Base-by-base conservation (phyloP, 2,329 filamentous ascomycete genomes). In the Claviceps spartinae region DNA sequence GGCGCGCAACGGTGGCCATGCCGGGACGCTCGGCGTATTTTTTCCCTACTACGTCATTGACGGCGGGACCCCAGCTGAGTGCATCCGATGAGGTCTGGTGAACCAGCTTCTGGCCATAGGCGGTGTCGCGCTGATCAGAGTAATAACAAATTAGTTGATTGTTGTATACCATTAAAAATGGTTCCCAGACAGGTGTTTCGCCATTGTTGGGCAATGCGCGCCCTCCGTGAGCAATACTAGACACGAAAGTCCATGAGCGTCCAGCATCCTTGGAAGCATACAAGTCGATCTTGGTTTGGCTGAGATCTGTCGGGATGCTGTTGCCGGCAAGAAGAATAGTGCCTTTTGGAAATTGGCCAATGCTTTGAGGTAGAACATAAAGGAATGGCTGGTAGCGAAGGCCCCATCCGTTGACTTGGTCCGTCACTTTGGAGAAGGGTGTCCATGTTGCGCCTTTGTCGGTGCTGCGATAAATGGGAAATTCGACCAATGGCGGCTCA, bases 341-440 rank as follows among this genome's bases (percentile, higher is more conserved):
- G 2, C 47, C 47, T 6, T 16, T 5, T 22, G 37, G 47, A 14
- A 42, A 34, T 14, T 30, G 13, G 8, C 47, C 47, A 18, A 49
- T 42, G 2, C 4, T 9, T 4, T 41, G 47, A 4, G 47, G 38
- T 18, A 49, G 16, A 5, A 42, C 38, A 24, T 49, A 49, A 18
- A 49, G 38, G 16, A 42, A 42, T 3, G 47, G 47, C 16, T 49
- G 47, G n/a, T 49, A 49, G 11, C 47, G 38, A 14, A 49, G 37
- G 6, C 47, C 47, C 47, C 47, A 49, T 42, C 38, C 24, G 24
- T 49, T 49, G 11, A 49, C 47, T 22, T 49, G 37, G 11, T 49
- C 47, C 38, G 22, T 42, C 16, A 49, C 38, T 3, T 20, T 41
- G 1, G 47, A 20, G 38, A 34, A 36, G 3, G 47, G 38, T 16